A percentile compares a stretch with the other conserved stretches of the same genome.
phyloP scores from a whole-genome alignment of 257 asterid species.

The Plectranthus barbatus region DNA sequence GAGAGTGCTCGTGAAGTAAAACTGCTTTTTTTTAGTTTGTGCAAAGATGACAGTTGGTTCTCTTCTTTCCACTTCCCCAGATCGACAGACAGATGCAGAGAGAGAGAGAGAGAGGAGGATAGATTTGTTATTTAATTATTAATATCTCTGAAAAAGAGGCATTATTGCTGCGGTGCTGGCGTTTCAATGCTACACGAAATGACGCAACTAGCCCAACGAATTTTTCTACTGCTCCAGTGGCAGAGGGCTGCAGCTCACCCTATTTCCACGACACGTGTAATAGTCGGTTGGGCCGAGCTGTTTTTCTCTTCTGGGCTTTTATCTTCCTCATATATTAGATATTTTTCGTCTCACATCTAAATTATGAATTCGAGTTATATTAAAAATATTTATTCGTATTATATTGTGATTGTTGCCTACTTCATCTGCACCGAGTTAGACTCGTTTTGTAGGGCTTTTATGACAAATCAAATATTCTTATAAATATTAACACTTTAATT shows the following conservation, averaged over 20 bases:
- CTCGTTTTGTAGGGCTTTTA: too few species aligned
- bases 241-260: neutral
- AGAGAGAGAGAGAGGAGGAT: neutral
- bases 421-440: too few species aligned
- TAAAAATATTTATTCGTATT: too few species aligned
- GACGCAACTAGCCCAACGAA: neutral
- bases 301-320: too few species aligned
- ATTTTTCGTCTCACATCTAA: too few species aligned
- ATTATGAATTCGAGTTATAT: too few species aligned
- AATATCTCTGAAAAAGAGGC: neutral
- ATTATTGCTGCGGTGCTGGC: constrained; percentile 14
- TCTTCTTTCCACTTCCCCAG: constrained; percentile 23
- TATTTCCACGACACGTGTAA: constrained; percentile 8
- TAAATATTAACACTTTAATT: too few species aligned
- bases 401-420: too few species aligned
- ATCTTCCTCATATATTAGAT: too few species aligned
- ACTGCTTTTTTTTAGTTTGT: constrained; percentile 30
- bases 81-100: neutral
- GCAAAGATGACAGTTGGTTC: constrained; percentile 23
- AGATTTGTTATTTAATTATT: neutral
- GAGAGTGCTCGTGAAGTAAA: constrained; percentile 41
- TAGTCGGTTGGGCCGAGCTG: neutral
- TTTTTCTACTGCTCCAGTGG: neutral
- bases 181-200: neutral
- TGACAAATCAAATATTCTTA: too few species aligned